Evolutionary conservation across 345 rosid species (phyloP).

Genomic region (Clausena lansium): DNA sequence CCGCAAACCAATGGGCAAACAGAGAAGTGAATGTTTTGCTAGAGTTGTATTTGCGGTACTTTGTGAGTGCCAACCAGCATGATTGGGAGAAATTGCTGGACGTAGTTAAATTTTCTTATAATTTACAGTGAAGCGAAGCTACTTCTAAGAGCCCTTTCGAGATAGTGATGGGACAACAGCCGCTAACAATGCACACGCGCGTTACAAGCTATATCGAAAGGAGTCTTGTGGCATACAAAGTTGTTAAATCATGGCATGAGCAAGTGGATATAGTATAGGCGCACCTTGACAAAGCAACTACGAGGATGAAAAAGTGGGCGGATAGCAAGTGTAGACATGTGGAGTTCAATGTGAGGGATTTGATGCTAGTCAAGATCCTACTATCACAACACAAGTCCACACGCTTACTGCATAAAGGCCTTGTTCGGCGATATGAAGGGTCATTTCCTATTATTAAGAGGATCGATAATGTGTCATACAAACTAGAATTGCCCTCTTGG

Average conservation of each 20-base stretch:
- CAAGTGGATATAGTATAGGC: rapidly evolving
- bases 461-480: not conserved
- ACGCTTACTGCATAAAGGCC: rapidly evolving
- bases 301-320: too few species aligned
- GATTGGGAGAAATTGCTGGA: not conserved
- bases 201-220: rapidly evolving
- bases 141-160: too few species aligned
- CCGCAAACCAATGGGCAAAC: rapidly evolving
- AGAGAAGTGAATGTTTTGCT: not conserved
- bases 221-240: rapidly evolving
- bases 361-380: not conserved
- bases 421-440: rapidly evolving
- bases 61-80: not conserved
- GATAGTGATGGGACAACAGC: not conserved
- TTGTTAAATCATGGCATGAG: not conserved
- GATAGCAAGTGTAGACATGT: not conserved
- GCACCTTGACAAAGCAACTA: too few species aligned
- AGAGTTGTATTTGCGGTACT: not conserved
- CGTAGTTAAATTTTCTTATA: not conserved
- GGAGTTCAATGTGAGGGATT: too few species aligned
- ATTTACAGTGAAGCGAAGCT: not conserved
- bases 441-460: not conserved
- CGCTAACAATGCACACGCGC: rapidly evolving
- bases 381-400: not conserved
- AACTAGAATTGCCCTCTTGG: not conserved